phyloP scores from a whole-genome alignment of 2,329 filamentous ascomycete genomes.

The Diaporthe ampelina region DNA sequence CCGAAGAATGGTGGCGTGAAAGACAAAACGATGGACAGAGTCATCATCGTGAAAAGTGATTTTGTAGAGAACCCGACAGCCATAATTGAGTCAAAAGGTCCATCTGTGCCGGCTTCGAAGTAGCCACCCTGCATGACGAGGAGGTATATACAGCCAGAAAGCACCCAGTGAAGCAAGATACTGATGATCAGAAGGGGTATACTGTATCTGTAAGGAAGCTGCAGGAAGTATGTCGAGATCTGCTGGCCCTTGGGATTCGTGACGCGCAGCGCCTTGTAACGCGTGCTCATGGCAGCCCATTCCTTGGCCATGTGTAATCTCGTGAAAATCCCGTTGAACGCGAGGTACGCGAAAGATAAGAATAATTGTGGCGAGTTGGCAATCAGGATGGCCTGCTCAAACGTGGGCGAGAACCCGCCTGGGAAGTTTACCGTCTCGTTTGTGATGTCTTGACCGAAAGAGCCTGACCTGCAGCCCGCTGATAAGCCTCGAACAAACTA shows the following conservation, averaged over 20 bases:
- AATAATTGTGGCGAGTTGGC: constrained; percentile 45
- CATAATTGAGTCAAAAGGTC: background rate
- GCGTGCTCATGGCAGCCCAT: constrained; percentile 43
- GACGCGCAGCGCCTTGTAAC: constrained; percentile 12
- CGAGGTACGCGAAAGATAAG: constrained; percentile 44
- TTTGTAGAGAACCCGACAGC: constrained; percentile 1
- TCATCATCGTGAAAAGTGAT: background rate
- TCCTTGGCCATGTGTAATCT: constrained; percentile 44
- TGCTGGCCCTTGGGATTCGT: constrained; percentile 44
- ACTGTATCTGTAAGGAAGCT: constrained; percentile 46
- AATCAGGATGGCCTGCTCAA: constrained; percentile 26
- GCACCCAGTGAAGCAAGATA: constrained; percentile 42
- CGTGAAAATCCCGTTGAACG: constrained; percentile 44
- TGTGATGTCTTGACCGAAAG: background rate
- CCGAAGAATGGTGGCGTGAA: background rate
- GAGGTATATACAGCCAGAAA: constrained; percentile 45
- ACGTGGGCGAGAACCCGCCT: background rate
- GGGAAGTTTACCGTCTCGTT: background rate
- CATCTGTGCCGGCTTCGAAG: background rate
- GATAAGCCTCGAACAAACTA: no score
- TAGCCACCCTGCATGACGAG: constrained; percentile 40
- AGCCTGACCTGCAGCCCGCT: background rate
- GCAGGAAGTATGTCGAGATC: constrained; percentile 45
- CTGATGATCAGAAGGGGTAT: constrained; percentile 43
- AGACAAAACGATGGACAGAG: background rate